Evolutionary conservation across 2,329 filamentous ascomycete species (phyloP).

Genomic region (Beauveria sp.): DNA sequence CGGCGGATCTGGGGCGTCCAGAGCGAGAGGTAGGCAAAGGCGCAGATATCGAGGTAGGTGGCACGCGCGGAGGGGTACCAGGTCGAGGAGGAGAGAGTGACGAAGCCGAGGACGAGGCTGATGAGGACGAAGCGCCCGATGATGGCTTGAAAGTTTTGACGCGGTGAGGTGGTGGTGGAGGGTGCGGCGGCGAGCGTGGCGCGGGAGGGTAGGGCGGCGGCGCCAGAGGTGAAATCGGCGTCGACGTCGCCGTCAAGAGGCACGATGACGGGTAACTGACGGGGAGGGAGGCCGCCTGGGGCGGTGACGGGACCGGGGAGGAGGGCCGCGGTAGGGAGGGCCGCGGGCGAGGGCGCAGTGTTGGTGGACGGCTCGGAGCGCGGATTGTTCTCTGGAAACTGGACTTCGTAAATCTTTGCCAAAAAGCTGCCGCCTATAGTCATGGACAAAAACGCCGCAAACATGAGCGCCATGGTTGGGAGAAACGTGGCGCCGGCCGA

Average conservation of each 20-base stretch:
- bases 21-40: conserved; percentile 75
- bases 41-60: conserved; percentile 54
- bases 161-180: conserved; percentile 17
- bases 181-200: conserved; percentile 20
- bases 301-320: conserved; percentile 36
- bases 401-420: conserved; percentile 52
- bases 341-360: conserved; percentile 21
- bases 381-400: conserved; percentile 46
- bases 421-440: conserved; percentile 51
- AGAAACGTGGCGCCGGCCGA: conserved; percentile 49
- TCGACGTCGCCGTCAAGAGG: conserved; percentile 58
- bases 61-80: conserved; percentile 51
- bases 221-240: conserved; percentile 46
- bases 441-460: conserved; percentile 46
- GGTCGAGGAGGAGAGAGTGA: conserved; percentile 51
- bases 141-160: conserved; percentile 45
- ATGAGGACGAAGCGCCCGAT: conserved; percentile 50
- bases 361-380: conserved; percentile 32
- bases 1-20: conserved; percentile 90
- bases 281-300: conserved; percentile 14
- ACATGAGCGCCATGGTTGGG: conserved; percentile 47
- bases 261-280: conserved; percentile 38
- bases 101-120: conserved; percentile 48
- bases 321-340: conserved; percentile 20
- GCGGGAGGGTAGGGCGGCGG: conserved; percentile 27